These are phyloP conservation scores for Astraeus odoratus DNA, from an alignment of 768 basidiomycete genomes.

Conservation along the genomic window DNA sequence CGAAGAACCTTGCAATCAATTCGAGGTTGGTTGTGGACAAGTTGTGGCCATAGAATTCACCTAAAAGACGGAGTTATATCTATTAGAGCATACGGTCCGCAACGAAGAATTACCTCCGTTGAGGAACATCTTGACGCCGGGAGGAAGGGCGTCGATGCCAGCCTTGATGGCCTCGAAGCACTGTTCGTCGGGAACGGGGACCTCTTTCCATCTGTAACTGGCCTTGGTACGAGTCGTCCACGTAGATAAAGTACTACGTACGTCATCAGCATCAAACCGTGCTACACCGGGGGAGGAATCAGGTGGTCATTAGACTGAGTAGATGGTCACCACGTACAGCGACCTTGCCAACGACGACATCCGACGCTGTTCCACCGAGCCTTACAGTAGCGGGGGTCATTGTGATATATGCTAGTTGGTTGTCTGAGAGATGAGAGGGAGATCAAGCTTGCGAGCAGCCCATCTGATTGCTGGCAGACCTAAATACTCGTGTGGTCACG, in stretches of 20 bases:
- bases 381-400: constrained; percentile 28
- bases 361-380: constrained; percentile 34
- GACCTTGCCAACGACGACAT: constrained; percentile 31
- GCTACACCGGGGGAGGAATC: constrained; percentile 14
- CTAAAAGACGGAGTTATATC: constrained; percentile 19
- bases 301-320: background rate
- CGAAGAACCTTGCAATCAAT: constrained; percentile 44
- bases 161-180: constrained; percentile 58
- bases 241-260: constrained; percentile 15
- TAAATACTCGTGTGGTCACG: background rate
- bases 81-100: background rate
- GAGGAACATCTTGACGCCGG: constrained; percentile 41
- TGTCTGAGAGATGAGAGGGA: background rate
- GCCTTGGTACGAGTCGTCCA: background rate
- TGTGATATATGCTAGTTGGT: background rate
- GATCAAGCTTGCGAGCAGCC: background rate
- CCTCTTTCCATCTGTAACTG: constrained; percentile 34
- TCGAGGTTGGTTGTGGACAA: constrained; percentile 38
- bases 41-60: constrained; percentile 51
- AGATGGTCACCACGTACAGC: constrained; percentile 24
- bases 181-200: constrained; percentile 45
- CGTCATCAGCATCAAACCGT: constrained; percentile 57
- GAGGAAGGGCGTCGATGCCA: constrained; percentile 35
- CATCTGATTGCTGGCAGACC: no score
- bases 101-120: constrained; percentile 36